These are phyloP conservation scores for Talaromyces verruculosus DNA, from an alignment of 2,329 filamentous ascomycete species.

Conservation along the genomic window DNA sequence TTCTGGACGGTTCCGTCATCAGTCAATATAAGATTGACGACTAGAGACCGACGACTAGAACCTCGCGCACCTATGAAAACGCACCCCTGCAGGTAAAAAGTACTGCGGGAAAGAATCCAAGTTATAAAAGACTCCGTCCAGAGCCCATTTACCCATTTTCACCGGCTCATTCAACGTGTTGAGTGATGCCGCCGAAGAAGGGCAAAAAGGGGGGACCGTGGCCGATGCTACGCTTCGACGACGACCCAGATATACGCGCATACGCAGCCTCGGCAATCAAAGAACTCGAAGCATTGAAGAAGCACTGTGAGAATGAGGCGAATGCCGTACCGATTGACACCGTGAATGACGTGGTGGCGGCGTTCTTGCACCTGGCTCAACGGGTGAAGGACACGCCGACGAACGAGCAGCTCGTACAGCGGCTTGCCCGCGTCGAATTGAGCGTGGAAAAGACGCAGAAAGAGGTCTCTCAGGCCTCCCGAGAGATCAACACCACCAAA, in stretches of 20 bases:
- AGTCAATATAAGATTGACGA: no score
- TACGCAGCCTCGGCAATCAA: neutral
- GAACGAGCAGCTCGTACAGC: neutral
- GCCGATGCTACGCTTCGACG: neutral
- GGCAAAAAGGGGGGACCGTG: neutral
- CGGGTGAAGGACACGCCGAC: neutral
- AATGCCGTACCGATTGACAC: neutral
- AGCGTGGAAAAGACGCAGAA: slow-evolving; percentile 12
- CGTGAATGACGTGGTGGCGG: neutral
- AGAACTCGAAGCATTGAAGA: slow-evolving; percentile 9
- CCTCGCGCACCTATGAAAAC: neutral
- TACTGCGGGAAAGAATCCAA: neutral
- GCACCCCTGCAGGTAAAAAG: neutral
- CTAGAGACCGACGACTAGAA: no score
- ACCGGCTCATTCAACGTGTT: neutral
- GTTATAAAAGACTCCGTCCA: neutral
- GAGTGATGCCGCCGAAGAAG: neutral
- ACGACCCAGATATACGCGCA: slow-evolving; percentile 7
- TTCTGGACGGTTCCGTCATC: no score
- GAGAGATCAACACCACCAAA: neutral
- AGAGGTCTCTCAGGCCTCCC: neutral
- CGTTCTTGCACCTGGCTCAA: neutral
- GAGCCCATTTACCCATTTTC: neutral
- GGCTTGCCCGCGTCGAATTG: neutral
- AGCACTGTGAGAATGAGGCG: neutral